phyloP scores from a whole-genome alignment of 257 asterid species.

The Plantago ovata region DNA sequence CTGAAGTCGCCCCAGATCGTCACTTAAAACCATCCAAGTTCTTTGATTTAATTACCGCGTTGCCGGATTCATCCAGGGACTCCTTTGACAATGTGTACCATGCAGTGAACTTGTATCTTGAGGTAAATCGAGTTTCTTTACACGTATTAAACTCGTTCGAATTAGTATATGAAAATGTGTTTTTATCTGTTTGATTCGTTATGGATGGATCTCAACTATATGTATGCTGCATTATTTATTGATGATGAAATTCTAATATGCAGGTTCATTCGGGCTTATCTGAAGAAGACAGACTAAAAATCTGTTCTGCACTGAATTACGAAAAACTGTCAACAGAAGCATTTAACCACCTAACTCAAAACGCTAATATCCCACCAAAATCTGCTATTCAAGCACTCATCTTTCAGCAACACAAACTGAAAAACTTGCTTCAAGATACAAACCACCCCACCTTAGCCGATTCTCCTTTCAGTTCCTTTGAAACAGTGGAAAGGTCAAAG shows the following conservation, averaged over 20 bases:
- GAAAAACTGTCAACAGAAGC: conserved; percentile 68
- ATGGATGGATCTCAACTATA: no score
- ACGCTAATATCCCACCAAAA: conserved; percentile 63
- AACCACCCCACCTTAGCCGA: conserved; percentile 15
- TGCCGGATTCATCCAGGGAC: conserved; percentile 72
- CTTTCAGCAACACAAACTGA: conserved; percentile 58
- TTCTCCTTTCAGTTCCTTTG: conserved; percentile 22
- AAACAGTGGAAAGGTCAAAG: conserved; percentile 11
- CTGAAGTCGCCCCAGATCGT: conserved; percentile 89
- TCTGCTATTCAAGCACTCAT: conserved; percentile 53
- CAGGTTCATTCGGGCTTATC: conserved; percentile 70
- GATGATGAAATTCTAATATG: conserved; percentile 1
- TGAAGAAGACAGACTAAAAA: conserved; percentile 54
- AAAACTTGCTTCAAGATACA: conserved; percentile 59
- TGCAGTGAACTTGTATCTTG: conserved; percentile 61
- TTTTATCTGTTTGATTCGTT: no score
- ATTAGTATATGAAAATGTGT: no score
- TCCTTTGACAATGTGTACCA: conserved; percentile 56
- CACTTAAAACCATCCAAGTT: conserved; percentile 57
- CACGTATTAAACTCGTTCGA: neutral
- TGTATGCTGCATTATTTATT: neutral
- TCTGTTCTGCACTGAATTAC: conserved; percentile 53
- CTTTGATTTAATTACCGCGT: conserved; percentile 45
- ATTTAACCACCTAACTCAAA: conserved; percentile 49
- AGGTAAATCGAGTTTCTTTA: conserved; percentile 30